Conservation (phyloP, 805 yeast genomes). For the Metschnikowia anglica region DNA sequence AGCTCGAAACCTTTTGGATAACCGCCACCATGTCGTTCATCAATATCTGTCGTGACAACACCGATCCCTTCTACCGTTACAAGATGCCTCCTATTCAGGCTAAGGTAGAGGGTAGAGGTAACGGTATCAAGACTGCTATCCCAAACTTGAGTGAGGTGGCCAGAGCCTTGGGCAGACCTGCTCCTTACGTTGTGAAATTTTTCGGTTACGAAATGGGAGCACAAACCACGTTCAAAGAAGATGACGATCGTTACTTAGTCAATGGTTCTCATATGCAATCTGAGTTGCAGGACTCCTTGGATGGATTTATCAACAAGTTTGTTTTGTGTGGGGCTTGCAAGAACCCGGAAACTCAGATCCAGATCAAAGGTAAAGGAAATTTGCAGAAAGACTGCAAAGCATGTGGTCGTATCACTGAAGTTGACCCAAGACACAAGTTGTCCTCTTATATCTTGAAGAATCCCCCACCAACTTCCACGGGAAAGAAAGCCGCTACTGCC, state of each 20-base stretch:
- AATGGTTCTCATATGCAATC: conserved; percentile 92
- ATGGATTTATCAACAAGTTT: conserved; percentile 89
- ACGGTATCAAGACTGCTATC: conserved; percentile 96
- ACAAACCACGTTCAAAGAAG: conserved; percentile 79
- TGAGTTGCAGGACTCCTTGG: conserved; percentile 89
- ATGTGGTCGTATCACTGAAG: conserved; percentile 85
- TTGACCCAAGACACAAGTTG: conserved; percentile 84
- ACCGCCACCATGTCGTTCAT: conserved; percentile 67
- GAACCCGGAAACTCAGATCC: conserved; percentile 95
- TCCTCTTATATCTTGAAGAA: conserved; percentile 86
- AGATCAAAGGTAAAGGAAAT: conserved; percentile 69
- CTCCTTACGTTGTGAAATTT: conserved; percentile 86
- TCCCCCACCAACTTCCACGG: conserved; percentile 73
- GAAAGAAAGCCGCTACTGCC: conserved; percentile 82
- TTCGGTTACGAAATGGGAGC: conserved; percentile 98
- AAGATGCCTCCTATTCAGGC: conserved; percentile 98
- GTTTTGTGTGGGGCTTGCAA: conserved; percentile 93
- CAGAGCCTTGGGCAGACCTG: conserved; percentile 90
- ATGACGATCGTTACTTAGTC: conserved; percentile 81
- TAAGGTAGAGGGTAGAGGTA: conserved; percentile 97
- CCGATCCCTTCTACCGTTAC: conserved; percentile 98
- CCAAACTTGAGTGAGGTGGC: conserved; percentile 91
- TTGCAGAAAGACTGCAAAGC: conserved; percentile 95
- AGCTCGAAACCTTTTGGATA: neutral
- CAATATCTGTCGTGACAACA: conserved; percentile 94